phyloP scores from a whole-genome alignment of 352 stramenopile genomes.

The Aphanomyces invadans region DNA sequence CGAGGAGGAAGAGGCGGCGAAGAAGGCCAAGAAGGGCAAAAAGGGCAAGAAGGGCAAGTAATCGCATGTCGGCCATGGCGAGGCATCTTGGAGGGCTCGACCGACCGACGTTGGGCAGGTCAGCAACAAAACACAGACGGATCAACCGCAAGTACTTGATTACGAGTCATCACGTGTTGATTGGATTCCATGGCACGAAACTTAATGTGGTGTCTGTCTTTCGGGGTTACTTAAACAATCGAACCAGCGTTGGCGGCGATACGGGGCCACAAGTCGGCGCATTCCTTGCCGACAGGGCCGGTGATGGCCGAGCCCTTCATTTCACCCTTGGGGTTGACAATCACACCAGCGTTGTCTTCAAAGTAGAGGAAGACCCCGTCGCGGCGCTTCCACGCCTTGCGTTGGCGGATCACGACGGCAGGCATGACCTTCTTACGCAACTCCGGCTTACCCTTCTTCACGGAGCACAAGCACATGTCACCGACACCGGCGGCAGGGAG shows the following conservation, averaged over 20 bases:
- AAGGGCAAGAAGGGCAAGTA: slow-evolving; percentile 39
- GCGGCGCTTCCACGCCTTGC: slow-evolving; percentile 99
- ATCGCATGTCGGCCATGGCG: not conserved
- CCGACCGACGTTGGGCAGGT: too few relatives aligned
- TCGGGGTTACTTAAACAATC: slow-evolving; percentile 92
- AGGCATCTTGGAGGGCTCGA: too few relatives aligned
- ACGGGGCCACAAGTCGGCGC: slow-evolving; percentile 99
- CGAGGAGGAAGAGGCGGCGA: slow-evolving; percentile 59
- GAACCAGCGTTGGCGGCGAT: slow-evolving; percentile 99
- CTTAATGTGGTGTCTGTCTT: not conserved
- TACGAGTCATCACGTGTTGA: slow-evolving; percentile 13
- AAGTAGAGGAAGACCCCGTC: slow-evolving; percentile 99
- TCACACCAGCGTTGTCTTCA: slow-evolving; percentile 99
- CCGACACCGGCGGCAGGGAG: slow-evolving; percentile 96
- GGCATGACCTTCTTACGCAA: slow-evolving; percentile 99
- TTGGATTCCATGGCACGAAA: slow-evolving; percentile 17
- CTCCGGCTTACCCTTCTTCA: slow-evolving; percentile 99
- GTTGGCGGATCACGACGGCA: slow-evolving; percentile 98
- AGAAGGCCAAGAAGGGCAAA: slow-evolving; percentile 72
- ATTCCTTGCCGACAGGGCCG: slow-evolving; percentile 99
- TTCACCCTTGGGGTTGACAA: slow-evolving; percentile 99
- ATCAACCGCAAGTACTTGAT: slow-evolving; percentile 14
- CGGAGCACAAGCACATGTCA: slow-evolving; percentile 99
- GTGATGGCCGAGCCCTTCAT: slow-evolving; percentile 99
- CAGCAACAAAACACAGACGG: slow-evolving; percentile 18